Evolutionary conservation across 2,329 filamentous ascomycete species (phyloP), one percentile per base, ranked within the genome.

Genomic region (Botryosphaeria dothidea): DNA sequence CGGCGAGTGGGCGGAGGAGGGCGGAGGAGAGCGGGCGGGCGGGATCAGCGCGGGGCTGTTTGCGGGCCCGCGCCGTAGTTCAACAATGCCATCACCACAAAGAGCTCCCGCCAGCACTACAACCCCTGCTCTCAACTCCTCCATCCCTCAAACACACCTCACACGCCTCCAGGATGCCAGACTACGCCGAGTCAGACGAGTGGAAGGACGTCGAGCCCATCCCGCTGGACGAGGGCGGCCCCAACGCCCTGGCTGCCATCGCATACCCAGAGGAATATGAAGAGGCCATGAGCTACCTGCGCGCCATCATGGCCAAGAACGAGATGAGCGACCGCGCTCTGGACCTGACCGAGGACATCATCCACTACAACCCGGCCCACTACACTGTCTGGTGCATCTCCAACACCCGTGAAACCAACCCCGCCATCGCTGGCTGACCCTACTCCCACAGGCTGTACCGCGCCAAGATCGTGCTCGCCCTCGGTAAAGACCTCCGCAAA

Each of bases 281-380:
- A 68, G 93, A 97, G 81, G 93, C 92, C 52, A 95, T 96, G 80
- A 89, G 91, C 49, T 99, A 98, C 79, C 87, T 99, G 62, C 91
- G 95, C 67, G 93, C 95, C 67, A 86, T 97, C 70, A 99, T 99
- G 94, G 91, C 92, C 15, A 84, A 83, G 54, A 90, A 96, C 75
- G 95, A 99, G 78, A 86, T 90, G 81, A 93, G 91, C 25, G 85
- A 89, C 23, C 86, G 95, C 54, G 91, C 88, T 38, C 84, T 99
- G 48, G 85, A 83, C 34, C 86, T 99, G 67, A 99, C 95, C 4
- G 90, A 93, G 75, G 88, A 94, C 78, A 89, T 99, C 74, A 98
- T 99, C 74, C 83, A 84, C 66, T 88, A 97, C 85, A 99, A 99
- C 78, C 92, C 95, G 17, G 93, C 95, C 0, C 95, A 99, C 81